Percentiles rank a stretch among this genome's conserved stretches.
Conservation (phyloP, 768 basidiomycete species). For the Kwoniella mangroviensis region DNA sequence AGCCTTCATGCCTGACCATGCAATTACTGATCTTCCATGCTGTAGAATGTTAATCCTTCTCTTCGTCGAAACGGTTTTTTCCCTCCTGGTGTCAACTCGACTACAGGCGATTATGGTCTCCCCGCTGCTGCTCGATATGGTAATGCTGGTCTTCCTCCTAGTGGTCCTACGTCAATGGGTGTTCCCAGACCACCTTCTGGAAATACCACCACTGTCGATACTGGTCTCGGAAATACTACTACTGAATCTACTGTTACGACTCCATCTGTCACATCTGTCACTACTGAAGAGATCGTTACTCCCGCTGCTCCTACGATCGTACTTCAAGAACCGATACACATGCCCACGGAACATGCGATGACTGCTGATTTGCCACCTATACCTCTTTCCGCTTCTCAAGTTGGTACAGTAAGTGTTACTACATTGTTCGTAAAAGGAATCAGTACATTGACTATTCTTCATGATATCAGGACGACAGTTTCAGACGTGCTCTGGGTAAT, state of each 20-base stretch:
- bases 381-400: constrained; percentile 17
- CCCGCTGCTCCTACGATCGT: constrained; percentile 27
- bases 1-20: background rate
- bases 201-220: constrained; percentile 35
- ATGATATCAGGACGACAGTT: constrained; percentile 37
- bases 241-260: constrained; percentile 43
- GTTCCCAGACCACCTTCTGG: constrained; percentile 18
- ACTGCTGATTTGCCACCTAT: constrained; percentile 22
- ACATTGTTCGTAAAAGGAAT: too few species aligned
- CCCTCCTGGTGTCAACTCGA: constrained; percentile 51
- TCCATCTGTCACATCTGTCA: constrained; percentile 35
- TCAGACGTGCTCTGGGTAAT: constrained; percentile 45
- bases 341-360: background rate
- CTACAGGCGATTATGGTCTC: constrained; percentile 53
- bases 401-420: constrained; percentile 8
- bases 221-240: constrained; percentile 46
- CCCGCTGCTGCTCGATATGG: constrained; percentile 51
- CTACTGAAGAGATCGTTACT: constrained; percentile 39
- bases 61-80: constrained; percentile 54
- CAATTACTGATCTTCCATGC: background rate
- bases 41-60: constrained; percentile 51
- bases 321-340: constrained; percentile 20
- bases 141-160: constrained; percentile 32
- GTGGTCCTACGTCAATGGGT: constrained; percentile 27
- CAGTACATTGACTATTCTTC: background rate